A percentile compares a stretch with the other conserved stretches of the same genome.
Conservation (phyloP, 805 yeast species). For the Starmerella geochares region DNA sequence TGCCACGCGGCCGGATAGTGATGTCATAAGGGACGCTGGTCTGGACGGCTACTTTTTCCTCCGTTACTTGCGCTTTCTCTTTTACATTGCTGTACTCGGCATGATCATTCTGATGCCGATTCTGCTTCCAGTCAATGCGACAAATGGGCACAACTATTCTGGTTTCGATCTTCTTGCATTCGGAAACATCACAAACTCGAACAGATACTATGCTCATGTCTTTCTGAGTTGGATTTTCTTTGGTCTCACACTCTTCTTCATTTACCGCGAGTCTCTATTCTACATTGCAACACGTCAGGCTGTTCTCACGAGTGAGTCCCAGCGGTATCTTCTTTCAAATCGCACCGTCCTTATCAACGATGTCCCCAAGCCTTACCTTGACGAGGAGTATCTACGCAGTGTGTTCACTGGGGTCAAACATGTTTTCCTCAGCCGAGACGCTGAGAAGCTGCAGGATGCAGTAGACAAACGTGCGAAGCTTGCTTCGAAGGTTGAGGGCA, state of each 20-base stretch:
- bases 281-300: constrained; percentile 69
- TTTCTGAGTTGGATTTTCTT: constrained; percentile 71
- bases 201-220: constrained; percentile 78
- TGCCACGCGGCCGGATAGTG: constrained; percentile 56
- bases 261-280: constrained; percentile 74
- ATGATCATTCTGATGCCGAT: constrained; percentile 50
- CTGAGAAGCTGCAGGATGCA: constrained; percentile 42
- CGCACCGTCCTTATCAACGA: constrained; percentile 77
- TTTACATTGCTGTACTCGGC: constrained; percentile 46
- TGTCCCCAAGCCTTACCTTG: constrained; percentile 64
- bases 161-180: constrained; percentile 74
- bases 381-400: constrained; percentile 61
- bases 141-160: constrained; percentile 39
- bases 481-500: constrained; percentile 55
- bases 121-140: constrained; percentile 74
- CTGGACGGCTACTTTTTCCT: constrained; percentile 89
- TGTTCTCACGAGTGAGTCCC: constrained; percentile 68
- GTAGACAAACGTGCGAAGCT: constrained; percentile 51
- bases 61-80: constrained; percentile 57
- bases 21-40: constrained; percentile 77
- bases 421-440: constrained; percentile 69
- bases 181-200: constrained; percentile 52
- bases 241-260: constrained; percentile 54
- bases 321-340: constrained; percentile 61
- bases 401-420: constrained; percentile 73